phyloP scores from a whole-genome alignment of 768 basidiomycete genomes.

The Brasilioporus rufonigricans region DNA sequence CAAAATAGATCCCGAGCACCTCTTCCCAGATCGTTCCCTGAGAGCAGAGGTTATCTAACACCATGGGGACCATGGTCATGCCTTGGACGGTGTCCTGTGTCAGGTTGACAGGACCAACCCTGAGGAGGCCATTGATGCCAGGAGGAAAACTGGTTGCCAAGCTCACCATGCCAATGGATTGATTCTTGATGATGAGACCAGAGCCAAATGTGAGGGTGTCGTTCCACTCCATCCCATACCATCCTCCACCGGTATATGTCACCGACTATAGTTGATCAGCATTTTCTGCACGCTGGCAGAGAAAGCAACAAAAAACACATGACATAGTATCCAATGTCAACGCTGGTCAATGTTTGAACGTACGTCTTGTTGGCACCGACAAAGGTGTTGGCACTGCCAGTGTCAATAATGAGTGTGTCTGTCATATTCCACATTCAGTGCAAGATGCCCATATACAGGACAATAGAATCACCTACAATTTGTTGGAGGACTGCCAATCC shows the following conservation, averaged over 20 bases:
- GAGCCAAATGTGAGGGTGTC: too few relatives aligned
- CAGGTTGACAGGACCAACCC: too few relatives aligned
- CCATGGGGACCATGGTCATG: conserved; percentile 27
- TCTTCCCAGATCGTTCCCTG: too few relatives aligned
- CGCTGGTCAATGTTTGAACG: conserved; percentile 7
- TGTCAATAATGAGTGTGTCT: too few relatives aligned
- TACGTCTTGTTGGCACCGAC: conserved; percentile 21
- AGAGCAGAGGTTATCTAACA: conserved; percentile 33
- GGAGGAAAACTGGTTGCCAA: conserved; percentile 16
- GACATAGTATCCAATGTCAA: conserved; percentile 17
- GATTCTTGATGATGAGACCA: conserved; percentile 12
- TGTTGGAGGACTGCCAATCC: conserved; percentile 24
- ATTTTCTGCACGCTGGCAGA: too few relatives aligned
- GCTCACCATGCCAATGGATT: conserved; percentile 38
- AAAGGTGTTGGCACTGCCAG: conserved; percentile 27
- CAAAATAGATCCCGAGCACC: too few relatives aligned
- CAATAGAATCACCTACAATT: too few relatives aligned
- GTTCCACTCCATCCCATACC: conserved; percentile 17
- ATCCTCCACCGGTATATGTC: not conserved
- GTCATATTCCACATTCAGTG: too few relatives aligned
- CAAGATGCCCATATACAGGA: too few relatives aligned
- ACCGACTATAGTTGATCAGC: too few relatives aligned
- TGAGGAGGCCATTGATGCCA: too few relatives aligned
- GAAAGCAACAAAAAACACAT: conserved; percentile 2
- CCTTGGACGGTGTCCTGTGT: conserved; percentile 18